A percentile compares a stretch with the other conserved stretches of the same genome.
These are phyloP conservation scores for Aspergillus homomorphus DNA, from an alignment of 495 filamentous ascomycete species.

Conservation along the genomic window DNA sequence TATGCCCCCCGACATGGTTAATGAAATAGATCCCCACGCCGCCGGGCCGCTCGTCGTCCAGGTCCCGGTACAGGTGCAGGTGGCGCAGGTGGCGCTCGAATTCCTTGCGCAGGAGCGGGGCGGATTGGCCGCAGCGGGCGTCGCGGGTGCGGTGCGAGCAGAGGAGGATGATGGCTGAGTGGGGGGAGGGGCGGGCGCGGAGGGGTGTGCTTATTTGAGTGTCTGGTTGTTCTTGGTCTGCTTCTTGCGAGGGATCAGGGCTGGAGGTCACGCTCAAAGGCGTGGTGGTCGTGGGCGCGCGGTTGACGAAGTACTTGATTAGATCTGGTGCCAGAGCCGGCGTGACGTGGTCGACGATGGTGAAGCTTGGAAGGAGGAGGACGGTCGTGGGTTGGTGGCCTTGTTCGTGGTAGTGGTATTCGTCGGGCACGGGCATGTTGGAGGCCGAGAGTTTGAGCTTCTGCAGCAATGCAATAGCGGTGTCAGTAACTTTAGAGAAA, in stretches of 20 bases:
- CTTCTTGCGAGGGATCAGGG: slow-evolving; percentile 6
- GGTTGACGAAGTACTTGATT: slow-evolving; percentile 67
- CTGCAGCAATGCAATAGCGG: slow-evolving; percentile 36
- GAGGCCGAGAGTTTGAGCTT: slow-evolving; percentile 89
- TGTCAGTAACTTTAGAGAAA: background rate
- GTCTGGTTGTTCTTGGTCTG: slow-evolving; percentile 22
- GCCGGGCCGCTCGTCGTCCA: slow-evolving; percentile 80
- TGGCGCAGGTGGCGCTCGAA: slow-evolving; percentile 86
- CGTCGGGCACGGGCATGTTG: slow-evolving; percentile 77
- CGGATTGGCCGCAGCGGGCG: slow-evolving; percentile 89
- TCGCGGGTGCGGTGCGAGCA: slow-evolving; percentile 93
- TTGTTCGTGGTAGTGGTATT: slow-evolving; percentile 50
- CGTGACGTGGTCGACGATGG: slow-evolving; percentile 79
- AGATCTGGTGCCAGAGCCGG: slow-evolving; percentile 70
- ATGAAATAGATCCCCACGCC: slow-evolving; percentile 96
- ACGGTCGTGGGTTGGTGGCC: slow-evolving; percentile 73
- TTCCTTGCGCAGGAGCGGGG: slow-evolving; percentile 80
- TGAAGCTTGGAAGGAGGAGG: slow-evolving; percentile 85
- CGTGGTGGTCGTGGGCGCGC: slow-evolving; percentile 69
- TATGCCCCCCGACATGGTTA: slow-evolving; percentile 63
- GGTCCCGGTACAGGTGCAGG: slow-evolving; percentile 78
- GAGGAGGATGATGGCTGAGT: slow-evolving; percentile 82
- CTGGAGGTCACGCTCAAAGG: slow-evolving; percentile 49
- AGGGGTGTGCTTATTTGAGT: slow-evolving; percentile 49
- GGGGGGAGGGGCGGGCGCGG: slow-evolving; percentile 67